Conservation (phyloP, 805 yeast genomes). For the Candida ortonii region DNA sequence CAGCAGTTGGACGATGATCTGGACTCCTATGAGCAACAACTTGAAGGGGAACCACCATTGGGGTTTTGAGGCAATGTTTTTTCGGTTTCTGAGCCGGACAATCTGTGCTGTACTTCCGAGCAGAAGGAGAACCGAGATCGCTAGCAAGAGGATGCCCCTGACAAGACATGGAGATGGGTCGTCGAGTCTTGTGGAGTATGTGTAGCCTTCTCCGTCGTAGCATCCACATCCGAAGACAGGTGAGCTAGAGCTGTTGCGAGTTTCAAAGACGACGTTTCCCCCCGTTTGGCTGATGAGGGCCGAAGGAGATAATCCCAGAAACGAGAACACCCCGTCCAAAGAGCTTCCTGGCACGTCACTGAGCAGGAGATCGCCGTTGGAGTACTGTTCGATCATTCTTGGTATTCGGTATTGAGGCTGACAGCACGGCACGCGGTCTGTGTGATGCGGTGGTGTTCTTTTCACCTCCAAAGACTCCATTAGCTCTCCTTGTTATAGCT, state of each 20-base stretch:
- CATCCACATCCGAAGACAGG: conserved; percentile 23
- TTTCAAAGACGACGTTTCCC: not conserved
- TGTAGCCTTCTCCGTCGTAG: conserved; percentile 42
- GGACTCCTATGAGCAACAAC: conserved; percentile 37
- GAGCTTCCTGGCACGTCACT: conserved; percentile 6
- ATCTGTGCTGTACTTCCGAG: conserved; percentile 39
- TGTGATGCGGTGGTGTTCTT: too few relatives aligned
- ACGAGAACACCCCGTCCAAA: conserved; percentile 4
- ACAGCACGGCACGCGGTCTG: too few relatives aligned
- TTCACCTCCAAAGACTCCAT: too few relatives aligned
- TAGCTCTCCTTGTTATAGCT: too few relatives aligned
- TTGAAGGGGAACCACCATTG: conserved; percentile 44
- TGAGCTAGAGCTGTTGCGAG: not conserved
- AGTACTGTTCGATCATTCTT: conserved; percentile 6
- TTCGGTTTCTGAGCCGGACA: conserved; percentile 30
- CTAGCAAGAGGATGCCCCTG: conserved; percentile 41
- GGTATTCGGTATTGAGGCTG: too few relatives aligned
- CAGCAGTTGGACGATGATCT: conserved; percentile 36
- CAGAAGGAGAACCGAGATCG: conserved; percentile 36
- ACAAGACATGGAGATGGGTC: conserved; percentile 54
- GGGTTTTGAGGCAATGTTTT: conserved; percentile 28
- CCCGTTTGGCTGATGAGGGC: not conserved
- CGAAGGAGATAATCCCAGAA: conserved; percentile 2
- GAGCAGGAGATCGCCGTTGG: conserved; percentile 3
- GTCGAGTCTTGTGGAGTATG: conserved; percentile 36